Conservation (phyloP, 2,329 filamentous ascomycete genomes). For the Cladorrhinum sp. region DNA sequence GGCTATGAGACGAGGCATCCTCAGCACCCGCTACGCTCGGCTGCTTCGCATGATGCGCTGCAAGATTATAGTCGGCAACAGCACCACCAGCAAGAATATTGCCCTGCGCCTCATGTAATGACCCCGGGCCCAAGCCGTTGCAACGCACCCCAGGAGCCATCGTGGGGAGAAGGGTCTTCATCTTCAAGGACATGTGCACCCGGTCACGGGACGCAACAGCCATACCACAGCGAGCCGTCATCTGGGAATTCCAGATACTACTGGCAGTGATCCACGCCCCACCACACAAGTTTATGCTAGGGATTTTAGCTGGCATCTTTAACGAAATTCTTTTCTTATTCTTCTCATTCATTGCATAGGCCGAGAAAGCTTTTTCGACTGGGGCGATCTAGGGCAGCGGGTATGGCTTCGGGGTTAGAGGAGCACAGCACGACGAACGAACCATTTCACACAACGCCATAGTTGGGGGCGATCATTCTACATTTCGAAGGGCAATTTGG, state of each 20-base stretch:
- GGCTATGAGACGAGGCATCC: not conserved
- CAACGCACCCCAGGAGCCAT: not conserved
- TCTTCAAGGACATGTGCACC: not conserved
- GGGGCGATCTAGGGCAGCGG: too few species aligned
- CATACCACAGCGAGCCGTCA: constrained; percentile 11
- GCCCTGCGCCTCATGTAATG: constrained; percentile 3
- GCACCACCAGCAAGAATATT: constrained; percentile 18
- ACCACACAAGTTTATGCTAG: not conserved
- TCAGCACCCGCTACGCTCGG: constrained; percentile 13
- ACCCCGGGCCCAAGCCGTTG: not conserved
- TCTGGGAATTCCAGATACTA: constrained; percentile 18
- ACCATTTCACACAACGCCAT: too few species aligned
- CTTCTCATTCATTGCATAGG: too few species aligned
- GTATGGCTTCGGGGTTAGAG: too few species aligned
- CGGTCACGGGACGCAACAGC: constrained; percentile 7
- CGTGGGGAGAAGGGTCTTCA: constrained; percentile 1
- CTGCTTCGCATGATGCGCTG: constrained; percentile 17
- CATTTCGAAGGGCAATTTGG: not conserved
- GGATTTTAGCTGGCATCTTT: too few species aligned
- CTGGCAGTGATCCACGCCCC: constrained; percentile 19
- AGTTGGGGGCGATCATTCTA: not conserved
- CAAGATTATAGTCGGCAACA: constrained; percentile 14
- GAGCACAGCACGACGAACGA: too few species aligned
- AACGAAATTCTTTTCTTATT: not conserved
- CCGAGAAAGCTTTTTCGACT: too few species aligned